Conservation (phyloP, 1,284 basidiomycete species). For the Ceratobasidium papillatum region DNA sequence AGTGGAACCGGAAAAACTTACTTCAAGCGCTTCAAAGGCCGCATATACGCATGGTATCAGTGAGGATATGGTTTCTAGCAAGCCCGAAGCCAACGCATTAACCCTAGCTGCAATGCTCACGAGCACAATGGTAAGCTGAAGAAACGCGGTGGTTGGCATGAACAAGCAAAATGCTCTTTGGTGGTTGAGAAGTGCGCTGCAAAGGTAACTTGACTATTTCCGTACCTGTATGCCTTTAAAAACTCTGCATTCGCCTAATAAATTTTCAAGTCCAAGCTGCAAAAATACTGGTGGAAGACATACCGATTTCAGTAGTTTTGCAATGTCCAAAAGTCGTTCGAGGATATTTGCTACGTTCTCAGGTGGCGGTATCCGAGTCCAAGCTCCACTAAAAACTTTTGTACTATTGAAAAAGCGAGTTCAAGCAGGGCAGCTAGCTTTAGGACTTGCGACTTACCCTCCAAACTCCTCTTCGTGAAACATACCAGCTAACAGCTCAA, state of each 20-base stretch:
- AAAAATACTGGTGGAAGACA: slow-evolving; percentile 7
- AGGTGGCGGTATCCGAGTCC: slow-evolving; percentile 46
- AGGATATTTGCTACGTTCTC: slow-evolving; percentile 42
- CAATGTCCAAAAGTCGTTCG: slow-evolving; percentile 37
- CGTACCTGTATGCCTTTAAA: slow-evolving; percentile 40
- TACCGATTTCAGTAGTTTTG: slow-evolving; percentile 44
- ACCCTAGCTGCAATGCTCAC: slow-evolving; percentile 68
- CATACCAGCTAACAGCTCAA: slow-evolving; percentile 62
- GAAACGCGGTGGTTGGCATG: slow-evolving; percentile 75
- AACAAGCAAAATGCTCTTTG: slow-evolving; percentile 66
- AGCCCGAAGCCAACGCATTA: slow-evolving; percentile 58
- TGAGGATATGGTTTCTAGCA: slow-evolving; percentile 51
- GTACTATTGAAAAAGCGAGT: slow-evolving; percentile 40
- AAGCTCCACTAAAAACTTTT: slow-evolving; percentile 45
- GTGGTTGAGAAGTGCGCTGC: slow-evolving; percentile 13
- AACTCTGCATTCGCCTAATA: slow-evolving; percentile 35
- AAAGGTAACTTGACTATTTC: neutral
- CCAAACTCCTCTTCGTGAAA: slow-evolving; percentile 62
- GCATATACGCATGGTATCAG: slow-evolving; percentile 25
- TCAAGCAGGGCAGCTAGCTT: neutral
- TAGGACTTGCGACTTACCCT: slow-evolving; percentile 56
- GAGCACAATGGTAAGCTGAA: slow-evolving; percentile 69
- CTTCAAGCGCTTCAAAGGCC: slow-evolving; percentile 20
- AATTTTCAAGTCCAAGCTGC: neutral
- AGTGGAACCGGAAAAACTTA: neutral